These are phyloP conservation scores for Nemania sp. DNA, from an alignment of 2,329 filamentous ascomycete species.

Conservation along the genomic window DNA sequence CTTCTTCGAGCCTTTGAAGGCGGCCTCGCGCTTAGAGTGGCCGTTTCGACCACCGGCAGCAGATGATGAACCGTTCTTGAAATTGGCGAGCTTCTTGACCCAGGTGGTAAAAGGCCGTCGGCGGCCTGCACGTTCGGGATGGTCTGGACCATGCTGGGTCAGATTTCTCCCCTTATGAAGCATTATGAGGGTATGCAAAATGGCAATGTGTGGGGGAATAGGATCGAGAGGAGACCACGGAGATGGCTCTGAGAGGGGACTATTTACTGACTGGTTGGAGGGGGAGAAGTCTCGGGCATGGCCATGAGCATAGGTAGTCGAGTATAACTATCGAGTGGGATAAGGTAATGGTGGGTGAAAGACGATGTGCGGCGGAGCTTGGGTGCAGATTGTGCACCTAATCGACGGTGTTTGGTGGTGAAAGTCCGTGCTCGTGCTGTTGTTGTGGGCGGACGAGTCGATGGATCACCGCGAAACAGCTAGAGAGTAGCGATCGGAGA, in stretches of 20 bases:
- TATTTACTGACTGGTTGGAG: conserved; percentile 45
- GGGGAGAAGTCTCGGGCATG: conserved; percentile 48
- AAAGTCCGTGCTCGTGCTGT: conserved; percentile 1
- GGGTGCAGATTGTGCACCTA: neutral
- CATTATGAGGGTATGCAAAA: conserved; percentile 22
- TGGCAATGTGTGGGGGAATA: conserved; percentile 5
- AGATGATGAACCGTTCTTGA: conserved; percentile 74
- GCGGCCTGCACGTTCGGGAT: conserved; percentile 70
- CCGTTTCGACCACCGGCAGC: conserved; percentile 60
- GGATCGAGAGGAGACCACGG: neutral
- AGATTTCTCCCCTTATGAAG: conserved; percentile 28
- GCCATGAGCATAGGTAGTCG: conserved; percentile 41
- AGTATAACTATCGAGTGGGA: neutral
- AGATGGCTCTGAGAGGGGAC: conserved; percentile 12
- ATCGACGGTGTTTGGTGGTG: conserved; percentile 22
- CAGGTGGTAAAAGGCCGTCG: conserved; percentile 90
- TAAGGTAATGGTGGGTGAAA: conserved; percentile 9
- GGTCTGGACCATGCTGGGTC: conserved; percentile 66
- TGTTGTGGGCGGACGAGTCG: neutral
- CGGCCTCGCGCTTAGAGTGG: conserved; percentile 56
- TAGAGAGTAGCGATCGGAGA: neutral
- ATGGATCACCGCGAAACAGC: conserved; percentile 3
- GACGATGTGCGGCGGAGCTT: conserved; percentile 12
- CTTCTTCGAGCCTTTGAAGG: conserved; percentile 66
- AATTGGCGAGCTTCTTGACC: conserved; percentile 92